Evolutionary conservation across 2,329 filamentous ascomycete species (phyloP), one percentile per base, ranked within the genome.

Genomic region (Stachybotrys chlorohalonatus): DNA sequence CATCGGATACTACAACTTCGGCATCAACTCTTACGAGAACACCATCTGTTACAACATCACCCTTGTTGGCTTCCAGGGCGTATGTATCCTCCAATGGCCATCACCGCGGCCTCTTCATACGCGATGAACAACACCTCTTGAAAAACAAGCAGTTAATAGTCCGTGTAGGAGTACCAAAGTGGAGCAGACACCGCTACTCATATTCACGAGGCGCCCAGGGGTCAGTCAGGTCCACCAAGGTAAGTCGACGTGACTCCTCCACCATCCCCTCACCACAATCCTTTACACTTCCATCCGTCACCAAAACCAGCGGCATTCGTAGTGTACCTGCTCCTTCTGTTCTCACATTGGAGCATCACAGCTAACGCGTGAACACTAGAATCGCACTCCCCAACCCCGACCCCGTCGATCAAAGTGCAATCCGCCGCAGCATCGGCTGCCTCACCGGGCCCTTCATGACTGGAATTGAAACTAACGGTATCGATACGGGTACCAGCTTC

Each of bases 131-230:
- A 8, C 46, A 13, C 46, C 4, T 8, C 9, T 47, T 7, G 9
- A 47, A 11, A 7, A 42, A 13, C 13, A 42, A 2, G 13, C 6
- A 13, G 9, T 5, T 42, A 5, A 42, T 13, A 5, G 13, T 9
- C 36, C 6, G 24, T 13, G 36, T 13, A 47, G 46, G 66, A 75
- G 2, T 82, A 79, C 63, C 62, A 72, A 59, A 81, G 77, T 7
- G 69, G 72, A 0, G 79, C 80, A 48, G 60, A 64, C 31, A 80
- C 78, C 7, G 76, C 79, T 16, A 83, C 79, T 1, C 79, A 82
- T 64, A 77, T 82, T 58, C 79, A 82, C 66, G 68, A 81, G 64
- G 77, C 67, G 7, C 63, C 60, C 24, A 68, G 66, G 54, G 78
- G 78, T 57, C 67, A 65, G 52, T 61, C 73, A 17, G 79, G 80